Conservation (phyloP, 2,329 filamentous ascomycete species). For the Fusarium mundagurra region DNA sequence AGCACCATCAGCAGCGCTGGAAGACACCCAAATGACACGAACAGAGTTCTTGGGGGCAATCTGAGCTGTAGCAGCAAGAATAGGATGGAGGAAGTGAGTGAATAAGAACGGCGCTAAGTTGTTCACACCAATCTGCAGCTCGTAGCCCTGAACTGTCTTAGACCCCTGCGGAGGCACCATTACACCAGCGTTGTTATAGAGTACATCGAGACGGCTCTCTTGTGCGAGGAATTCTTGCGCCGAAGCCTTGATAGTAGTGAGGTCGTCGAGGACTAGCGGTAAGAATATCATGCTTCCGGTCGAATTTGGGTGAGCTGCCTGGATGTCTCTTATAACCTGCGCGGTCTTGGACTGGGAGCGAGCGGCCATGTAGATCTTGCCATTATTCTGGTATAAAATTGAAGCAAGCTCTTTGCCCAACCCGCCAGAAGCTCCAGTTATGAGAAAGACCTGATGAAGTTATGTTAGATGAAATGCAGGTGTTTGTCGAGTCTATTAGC, state of each 20-base stretch:
- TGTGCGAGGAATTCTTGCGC: constrained; percentile 48
- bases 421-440: constrained; percentile 53
- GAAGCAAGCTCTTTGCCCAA: constrained; percentile 60
- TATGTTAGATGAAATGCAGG: accelerated
- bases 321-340: constrained; percentile 54
- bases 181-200: constrained; percentile 55
- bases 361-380: constrained; percentile 61
- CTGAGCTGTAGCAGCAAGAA: constrained; percentile 44
- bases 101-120: constrained; percentile 52
- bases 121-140: constrained; percentile 54
- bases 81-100: constrained; percentile 42
- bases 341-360: constrained; percentile 55
- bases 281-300: constrained; percentile 50
- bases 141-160: constrained; percentile 51
- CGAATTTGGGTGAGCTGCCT: constrained; percentile 43
- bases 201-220: constrained; percentile 54
- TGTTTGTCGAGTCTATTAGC: constrained; percentile 46
- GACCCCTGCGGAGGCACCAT: constrained; percentile 50
- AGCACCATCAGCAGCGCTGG: not conserved
- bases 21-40: constrained; percentile 42
- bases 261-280: constrained; percentile 52
- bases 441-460: constrained; percentile 39
- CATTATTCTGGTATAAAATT: constrained; percentile 63
- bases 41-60: constrained; percentile 41
- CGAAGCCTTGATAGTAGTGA: constrained; percentile 51